Base-by-base conservation (phyloP, 768 basidiomycete species). In the Crassisporium funariophilum region DNA sequence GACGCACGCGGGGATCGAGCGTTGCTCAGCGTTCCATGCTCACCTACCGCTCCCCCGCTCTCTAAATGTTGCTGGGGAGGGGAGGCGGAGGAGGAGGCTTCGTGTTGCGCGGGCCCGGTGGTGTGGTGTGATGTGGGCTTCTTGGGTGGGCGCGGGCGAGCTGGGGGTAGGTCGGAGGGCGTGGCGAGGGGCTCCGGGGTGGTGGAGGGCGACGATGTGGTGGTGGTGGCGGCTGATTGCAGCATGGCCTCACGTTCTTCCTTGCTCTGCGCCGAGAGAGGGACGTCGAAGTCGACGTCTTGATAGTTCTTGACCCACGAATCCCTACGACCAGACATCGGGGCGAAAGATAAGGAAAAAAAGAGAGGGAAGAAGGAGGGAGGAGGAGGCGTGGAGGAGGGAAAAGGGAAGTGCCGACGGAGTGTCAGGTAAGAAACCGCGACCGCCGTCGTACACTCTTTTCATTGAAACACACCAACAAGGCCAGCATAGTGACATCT, bases 241-340 rank as follows among this genome's bases (percentile, higher is more conserved):
- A 31, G 29, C 29, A 31, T 31, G 10, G 29, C 29, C n/a, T 31
- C 29, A 5, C 29, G 11, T n/a, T 31, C 29, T 11, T 31, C 11
- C 10, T 31, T 3, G 5, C 3, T 10, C 10, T 10, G n/a, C n/a
- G 2, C 11, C 10, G n/a, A 31, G 29, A 31, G 5, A 31, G 50
- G 38, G 11, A 56, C 34, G 11, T 57, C 51, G 24, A 54, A 57
- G 41, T 59, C 57, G 22, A 58, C 44, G 2, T 58, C 59, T 31
- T 59, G 57, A 40, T 54, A 51, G 42, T 57, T 47, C 22, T 58
- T 52, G 20, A 54, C 41, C 59, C 65, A 63, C 33, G 60, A 46
- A 12, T 47, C 31, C 1, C 42, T 40, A 1, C 24, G 49, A n/a
- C 36, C 44, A 13, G 46, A 34, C 50, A 52, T 55, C n/a, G 11